A percentile compares a stretch with the other conserved stretches of the same genome.
Evolutionary conservation across 192 early-diverging fungal genomes (phyloP).

Genomic region (Jimgerdemannia lactiflua): DNA sequence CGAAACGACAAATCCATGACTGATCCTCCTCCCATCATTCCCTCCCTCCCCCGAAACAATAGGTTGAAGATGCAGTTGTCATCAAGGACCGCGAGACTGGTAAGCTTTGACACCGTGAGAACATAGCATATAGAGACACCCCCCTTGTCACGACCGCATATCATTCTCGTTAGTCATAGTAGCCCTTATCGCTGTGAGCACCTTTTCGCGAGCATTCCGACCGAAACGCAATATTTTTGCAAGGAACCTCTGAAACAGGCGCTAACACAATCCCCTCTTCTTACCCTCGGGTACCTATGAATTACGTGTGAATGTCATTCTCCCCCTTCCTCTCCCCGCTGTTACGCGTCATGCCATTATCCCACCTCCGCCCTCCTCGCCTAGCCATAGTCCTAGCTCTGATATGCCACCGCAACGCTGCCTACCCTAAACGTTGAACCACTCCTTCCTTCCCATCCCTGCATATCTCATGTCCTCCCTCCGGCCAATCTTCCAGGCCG

Average conservation of each 20-base stretch:
- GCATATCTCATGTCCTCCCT: not conserved
- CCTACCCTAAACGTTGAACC: not conserved
- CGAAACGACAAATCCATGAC: too few relatives aligned
- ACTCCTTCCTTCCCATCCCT: not conserved
- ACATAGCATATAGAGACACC: not conserved
- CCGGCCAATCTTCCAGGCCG: conserved; percentile 40
- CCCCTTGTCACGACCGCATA: not conserved
- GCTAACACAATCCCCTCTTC: not conserved
- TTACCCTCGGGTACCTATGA: not conserved
- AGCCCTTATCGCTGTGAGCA: not conserved
- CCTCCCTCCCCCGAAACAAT: not conserved
- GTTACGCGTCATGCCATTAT: not conserved
- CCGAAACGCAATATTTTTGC: not conserved
- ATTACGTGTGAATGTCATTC: not conserved
- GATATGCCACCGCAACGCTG: not conserved
- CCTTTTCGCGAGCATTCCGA: not conserved
- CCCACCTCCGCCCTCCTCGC: not conserved
- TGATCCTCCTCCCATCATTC: not conserved
- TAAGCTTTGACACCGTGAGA: conserved; percentile 29
- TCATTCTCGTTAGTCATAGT: not conserved
- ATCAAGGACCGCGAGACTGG: conserved; percentile 72
- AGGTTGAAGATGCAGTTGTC: conserved; percentile 62
- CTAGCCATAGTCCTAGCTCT: not conserved
- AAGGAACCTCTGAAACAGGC: not conserved
- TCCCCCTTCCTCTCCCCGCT: not conserved